Conservation (phyloP, 1,284 basidiomycete species). For the Malassezia psittaci region DNA sequence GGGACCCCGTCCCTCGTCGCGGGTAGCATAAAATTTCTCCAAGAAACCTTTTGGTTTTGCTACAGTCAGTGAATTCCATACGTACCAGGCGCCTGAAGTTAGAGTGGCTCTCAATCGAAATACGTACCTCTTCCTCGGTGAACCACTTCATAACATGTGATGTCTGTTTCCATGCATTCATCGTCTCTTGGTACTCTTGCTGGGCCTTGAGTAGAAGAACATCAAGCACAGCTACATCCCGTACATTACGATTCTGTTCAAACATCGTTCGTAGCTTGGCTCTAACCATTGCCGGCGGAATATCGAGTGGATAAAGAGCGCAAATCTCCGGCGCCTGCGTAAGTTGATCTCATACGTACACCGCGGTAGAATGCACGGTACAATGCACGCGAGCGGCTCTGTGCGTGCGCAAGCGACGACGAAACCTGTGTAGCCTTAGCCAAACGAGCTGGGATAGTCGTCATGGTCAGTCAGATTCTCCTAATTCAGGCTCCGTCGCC, state of each 20-base stretch:
- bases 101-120: background rate
- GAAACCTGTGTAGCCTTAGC: slow-evolving; percentile 57
- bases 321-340: slow-evolving; percentile 77
- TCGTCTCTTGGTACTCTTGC: slow-evolving; percentile 80
- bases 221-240: slow-evolving; percentile 75
- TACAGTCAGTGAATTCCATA: slow-evolving; percentile 25
- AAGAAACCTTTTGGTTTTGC: slow-evolving; percentile 57
- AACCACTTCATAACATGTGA: slow-evolving; percentile 50
- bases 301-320: slow-evolving; percentile 69
- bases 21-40: slow-evolving; percentile 65
- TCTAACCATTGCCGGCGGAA: slow-evolving; percentile 70
- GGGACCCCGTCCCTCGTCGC: slow-evolving; percentile 42
- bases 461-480: slow-evolving; percentile 51
- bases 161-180: slow-evolving; percentile 84
- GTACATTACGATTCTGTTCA: slow-evolving; percentile 72
- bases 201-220: slow-evolving; percentile 74
- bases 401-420: slow-evolving; percentile 59
- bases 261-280: slow-evolving; percentile 76
- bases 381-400: slow-evolving; percentile 62
- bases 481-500: background rate
- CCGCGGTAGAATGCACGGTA: slow-evolving; percentile 88
- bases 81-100: slow-evolving; percentile 28
- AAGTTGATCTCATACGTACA: slow-evolving; percentile 52
- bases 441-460: slow-evolving; percentile 82
- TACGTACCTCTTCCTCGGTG: slow-evolving; percentile 46